Conservation (phyloP, 1,284 basidiomycete species). For the Mycena sp. region DNA sequence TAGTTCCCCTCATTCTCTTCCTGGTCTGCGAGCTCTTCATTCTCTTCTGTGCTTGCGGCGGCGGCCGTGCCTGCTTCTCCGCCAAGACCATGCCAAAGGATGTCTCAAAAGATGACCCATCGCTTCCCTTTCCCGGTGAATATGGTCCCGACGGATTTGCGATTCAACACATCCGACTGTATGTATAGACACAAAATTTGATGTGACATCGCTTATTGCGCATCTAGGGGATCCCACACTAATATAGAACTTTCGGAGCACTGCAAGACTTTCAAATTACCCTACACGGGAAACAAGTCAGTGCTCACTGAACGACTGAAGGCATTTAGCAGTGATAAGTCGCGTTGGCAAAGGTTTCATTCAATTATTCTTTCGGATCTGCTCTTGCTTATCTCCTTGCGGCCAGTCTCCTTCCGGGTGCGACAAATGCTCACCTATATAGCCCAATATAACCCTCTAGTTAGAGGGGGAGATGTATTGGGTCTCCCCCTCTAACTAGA, state of each 20-base stretch:
- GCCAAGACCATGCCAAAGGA: constrained; percentile 1
- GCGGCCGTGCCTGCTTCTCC: no score
- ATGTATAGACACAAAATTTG: background rate
- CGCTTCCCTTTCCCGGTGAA: background rate
- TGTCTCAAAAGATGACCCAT: background rate
- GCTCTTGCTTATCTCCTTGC: background rate
- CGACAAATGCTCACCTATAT: no score
- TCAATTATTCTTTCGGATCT: background rate
- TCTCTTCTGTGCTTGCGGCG: no score
- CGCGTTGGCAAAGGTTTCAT: no score
- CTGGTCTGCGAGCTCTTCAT: no score
- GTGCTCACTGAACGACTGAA: background rate
- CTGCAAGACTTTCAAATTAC: background rate
- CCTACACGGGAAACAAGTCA: background rate
- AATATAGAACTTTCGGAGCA: no score
- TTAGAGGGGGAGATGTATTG: no score
- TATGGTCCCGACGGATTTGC: background rate
- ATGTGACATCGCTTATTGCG: no score
- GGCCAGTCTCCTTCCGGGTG: constrained; percentile 1
- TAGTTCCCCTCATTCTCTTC: no score
- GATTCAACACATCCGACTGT: background rate
- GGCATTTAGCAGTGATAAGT: background rate
- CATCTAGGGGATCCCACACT: no score
- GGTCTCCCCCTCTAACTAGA: no score
- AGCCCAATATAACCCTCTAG: no score